These are phyloP conservation scores for Psilocybe sp. DNA, from an alignment of 768 basidiomycete species.

Conservation along the genomic window DNA sequence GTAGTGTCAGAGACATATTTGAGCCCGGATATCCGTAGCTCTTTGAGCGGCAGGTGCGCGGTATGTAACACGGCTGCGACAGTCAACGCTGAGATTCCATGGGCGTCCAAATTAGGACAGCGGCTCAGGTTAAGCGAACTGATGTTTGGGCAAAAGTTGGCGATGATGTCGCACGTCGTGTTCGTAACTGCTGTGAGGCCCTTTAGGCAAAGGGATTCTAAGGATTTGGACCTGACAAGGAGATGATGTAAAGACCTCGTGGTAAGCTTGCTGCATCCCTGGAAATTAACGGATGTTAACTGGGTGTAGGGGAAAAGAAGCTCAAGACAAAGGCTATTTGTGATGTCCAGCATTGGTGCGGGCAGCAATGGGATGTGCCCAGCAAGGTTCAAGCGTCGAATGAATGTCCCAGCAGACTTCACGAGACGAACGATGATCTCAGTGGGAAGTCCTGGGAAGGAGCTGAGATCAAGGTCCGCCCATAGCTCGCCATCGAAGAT, in stretches of 20 bases:
- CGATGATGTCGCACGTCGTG: conserved; percentile 69
- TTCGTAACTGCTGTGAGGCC: conserved; percentile 71
- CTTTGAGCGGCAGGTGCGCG: conserved; percentile 52
- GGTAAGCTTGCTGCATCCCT: conserved; percentile 67
- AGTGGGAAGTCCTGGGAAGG: conserved; percentile 57
- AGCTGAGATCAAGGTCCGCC: conserved; percentile 57
- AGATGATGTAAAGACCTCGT: conserved; percentile 69
- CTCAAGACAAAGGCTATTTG: conserved; percentile 51
- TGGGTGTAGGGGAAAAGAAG: conserved; percentile 50
- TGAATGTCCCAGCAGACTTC: conserved; percentile 59
- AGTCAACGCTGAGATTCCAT: conserved; percentile 53
- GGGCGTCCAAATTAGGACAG: conserved; percentile 65
- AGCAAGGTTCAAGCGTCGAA: conserved; percentile 56
- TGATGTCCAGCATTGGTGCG: conserved; percentile 48
- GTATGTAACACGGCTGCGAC: conserved; percentile 40
- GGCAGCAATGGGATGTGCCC: conserved; percentile 56
- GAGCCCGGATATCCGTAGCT: conserved; percentile 68
- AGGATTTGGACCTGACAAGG: conserved; percentile 57
- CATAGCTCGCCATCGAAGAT: conserved; percentile 89
- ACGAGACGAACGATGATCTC: conserved; percentile 52
- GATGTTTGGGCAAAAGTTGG: conserved; percentile 53
- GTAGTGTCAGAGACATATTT: conserved; percentile 55
- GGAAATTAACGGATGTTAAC: conserved; percentile 67
- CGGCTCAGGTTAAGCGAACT: conserved; percentile 65
- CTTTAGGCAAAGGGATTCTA: conserved; percentile 60